These are phyloP conservation scores for Nemania sp. DNA, from an alignment of 2,329 filamentous ascomycete genomes.

Conservation along the genomic window DNA sequence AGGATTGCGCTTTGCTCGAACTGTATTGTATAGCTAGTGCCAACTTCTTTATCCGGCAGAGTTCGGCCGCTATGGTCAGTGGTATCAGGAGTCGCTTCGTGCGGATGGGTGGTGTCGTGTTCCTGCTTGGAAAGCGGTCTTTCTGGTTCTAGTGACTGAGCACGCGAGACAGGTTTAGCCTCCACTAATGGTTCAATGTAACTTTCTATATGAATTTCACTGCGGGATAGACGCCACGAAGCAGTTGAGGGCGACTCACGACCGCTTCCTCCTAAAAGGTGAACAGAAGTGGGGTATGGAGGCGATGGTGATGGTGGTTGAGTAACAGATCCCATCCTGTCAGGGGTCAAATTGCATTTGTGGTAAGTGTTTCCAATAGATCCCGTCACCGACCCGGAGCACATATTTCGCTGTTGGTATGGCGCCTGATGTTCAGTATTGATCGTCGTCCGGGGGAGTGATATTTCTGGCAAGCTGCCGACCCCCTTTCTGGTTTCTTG, in stretches of 20 bases:
- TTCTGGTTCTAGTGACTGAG: slow-evolving; percentile 20
- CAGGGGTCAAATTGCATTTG: slow-evolving; percentile 14
- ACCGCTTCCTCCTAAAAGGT: slow-evolving; percentile 25
- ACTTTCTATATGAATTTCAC: slow-evolving; percentile 34
- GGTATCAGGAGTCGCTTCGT: slow-evolving; percentile 7
- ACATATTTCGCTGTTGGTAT: slow-evolving; percentile 28
- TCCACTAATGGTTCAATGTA: slow-evolving; percentile 31
- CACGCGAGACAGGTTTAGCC: not conserved
- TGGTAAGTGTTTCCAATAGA: slow-evolving; percentile 22
- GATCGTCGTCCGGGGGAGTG: slow-evolving; percentile 16
- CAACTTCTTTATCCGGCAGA: slow-evolving; percentile 12
- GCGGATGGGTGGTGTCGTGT: not conserved
- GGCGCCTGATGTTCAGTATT: slow-evolving; percentile 10
- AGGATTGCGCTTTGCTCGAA: not conserved
- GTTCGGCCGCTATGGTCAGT: slow-evolving; percentile 3
- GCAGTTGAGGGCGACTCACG: slow-evolving; percentile 34
- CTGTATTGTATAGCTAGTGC: slow-evolving; percentile 6
- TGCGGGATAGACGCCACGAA: slow-evolving; percentile 40
- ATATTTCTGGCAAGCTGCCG: slow-evolving; percentile 4
- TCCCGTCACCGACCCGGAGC: slow-evolving; percentile 15
- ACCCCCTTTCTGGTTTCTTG: slow-evolving; percentile 16
- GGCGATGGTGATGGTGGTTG: slow-evolving; percentile 29
- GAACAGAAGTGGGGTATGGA: slow-evolving; percentile 31
- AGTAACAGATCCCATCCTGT: slow-evolving; percentile 24
- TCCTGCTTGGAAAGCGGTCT: slow-evolving; percentile 4